Percentiles rank a stretch among this genome's conserved stretches.
phyloP scores from a whole-genome alignment of 106 monocot species.

The Ottelia alismoides region DNA sequence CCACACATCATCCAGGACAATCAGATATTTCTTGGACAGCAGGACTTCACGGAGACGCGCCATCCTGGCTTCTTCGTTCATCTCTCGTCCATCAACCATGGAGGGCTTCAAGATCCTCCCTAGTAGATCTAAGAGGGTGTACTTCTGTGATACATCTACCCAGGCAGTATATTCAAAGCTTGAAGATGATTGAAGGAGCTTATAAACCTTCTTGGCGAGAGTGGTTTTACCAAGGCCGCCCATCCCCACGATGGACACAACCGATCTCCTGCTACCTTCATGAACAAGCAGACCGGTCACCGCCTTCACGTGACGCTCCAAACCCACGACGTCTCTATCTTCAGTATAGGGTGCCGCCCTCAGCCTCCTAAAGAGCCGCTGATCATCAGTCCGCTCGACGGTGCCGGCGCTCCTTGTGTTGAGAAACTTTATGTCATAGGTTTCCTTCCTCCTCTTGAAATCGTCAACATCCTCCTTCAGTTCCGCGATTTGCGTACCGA shows the following conservation, averaged over 20 bases:
- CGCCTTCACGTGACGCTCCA: too few relatives aligned
- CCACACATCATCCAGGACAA: slow-evolving; percentile 29
- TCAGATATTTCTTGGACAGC: slow-evolving; percentile 12
- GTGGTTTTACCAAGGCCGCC: slow-evolving; percentile 30
- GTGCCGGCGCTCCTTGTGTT: neutral
- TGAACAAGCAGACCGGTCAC: too few relatives aligned
- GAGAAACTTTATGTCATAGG: neutral
- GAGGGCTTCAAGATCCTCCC: too few relatives aligned
- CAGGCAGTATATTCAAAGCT: slow-evolving; percentile 23
- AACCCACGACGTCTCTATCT: too few relatives aligned
- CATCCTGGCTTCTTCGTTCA: neutral
- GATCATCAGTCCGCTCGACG: too few relatives aligned
- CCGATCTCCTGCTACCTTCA: too few relatives aligned
- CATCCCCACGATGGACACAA: slow-evolving; percentile 26
- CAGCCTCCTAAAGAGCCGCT: too few relatives aligned
- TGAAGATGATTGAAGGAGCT: too few relatives aligned
- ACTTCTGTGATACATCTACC: slow-evolving; percentile 12
- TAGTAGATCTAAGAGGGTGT: too few relatives aligned
- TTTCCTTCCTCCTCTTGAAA: neutral
- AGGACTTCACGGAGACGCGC: slow-evolving; percentile 1
- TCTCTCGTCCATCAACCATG: too few relatives aligned
- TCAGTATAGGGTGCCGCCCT: too few relatives aligned
- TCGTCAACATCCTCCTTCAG: neutral
- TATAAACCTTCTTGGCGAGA: slow-evolving; percentile 13
- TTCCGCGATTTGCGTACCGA: neutral